Percentiles rank a stretch among this genome's conserved stretches.
These are phyloP conservation scores for Aureobasidium mangrovei DNA, from an alignment of 2,329 filamentous ascomycete genomes.

Conservation along the genomic window DNA sequence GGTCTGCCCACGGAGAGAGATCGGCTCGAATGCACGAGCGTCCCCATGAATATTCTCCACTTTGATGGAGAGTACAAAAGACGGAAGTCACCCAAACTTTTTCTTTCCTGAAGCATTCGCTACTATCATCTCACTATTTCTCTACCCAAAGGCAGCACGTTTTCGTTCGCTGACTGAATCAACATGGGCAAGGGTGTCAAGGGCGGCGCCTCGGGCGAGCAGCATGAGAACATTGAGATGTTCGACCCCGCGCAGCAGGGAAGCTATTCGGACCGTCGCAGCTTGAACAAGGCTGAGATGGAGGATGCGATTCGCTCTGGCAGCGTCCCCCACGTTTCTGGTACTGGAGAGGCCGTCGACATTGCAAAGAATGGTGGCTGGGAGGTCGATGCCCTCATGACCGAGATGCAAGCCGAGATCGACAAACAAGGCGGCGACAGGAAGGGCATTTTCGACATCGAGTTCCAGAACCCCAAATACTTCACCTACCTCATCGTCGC, in stretches of 20 bases:
- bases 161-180: background rate
- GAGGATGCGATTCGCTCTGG: conserved; percentile 24
- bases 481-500: conserved; percentile 62
- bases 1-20: conserved; percentile 9
- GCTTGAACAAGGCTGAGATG: conserved; percentile 18
- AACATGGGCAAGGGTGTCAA: conserved; percentile 13
- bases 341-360: conserved; percentile 25
- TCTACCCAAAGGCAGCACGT: background rate
- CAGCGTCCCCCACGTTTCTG: conserved; percentile 21
- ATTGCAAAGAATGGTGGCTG: conserved; percentile 29
- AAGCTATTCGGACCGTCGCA: conserved; percentile 10
- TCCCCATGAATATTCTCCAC: conserved; percentile 12
- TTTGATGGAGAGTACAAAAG: conserved; percentile 8
- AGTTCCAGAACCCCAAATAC: conserved; percentile 52
- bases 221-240: conserved; percentile 10
- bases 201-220: conserved; percentile 1
- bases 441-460: conserved; percentile 43
- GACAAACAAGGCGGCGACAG: conserved; percentile 27
- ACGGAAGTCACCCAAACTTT: conserved; percentile 1
- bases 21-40: conserved; percentile 5
- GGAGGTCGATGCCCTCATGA: conserved; percentile 38
- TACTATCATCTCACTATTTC: background rate
- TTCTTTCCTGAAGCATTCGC: conserved; percentile 2
- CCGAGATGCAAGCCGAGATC: conserved; percentile 33
- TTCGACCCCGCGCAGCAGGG: background rate